Conservation (phyloP, 2,329 filamentous ascomycete species). For the Xylariales sp. region DNA sequence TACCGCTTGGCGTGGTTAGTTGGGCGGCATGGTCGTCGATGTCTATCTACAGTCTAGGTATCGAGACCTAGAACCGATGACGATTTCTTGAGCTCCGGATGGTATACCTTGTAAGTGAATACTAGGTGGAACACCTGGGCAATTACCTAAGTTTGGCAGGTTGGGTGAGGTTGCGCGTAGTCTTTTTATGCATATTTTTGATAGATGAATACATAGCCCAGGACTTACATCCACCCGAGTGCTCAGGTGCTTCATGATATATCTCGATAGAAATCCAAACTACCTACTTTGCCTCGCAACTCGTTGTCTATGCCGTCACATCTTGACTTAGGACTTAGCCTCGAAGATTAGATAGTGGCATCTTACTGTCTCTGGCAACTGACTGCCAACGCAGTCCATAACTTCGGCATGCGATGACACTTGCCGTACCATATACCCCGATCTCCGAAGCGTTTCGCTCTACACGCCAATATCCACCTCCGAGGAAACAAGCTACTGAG, state of each 20-base stretch:
- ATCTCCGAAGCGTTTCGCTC: too few relatives aligned
- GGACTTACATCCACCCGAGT: not conserved
- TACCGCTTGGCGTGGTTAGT: not conserved
- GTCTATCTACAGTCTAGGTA: not conserved
- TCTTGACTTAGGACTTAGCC: not conserved
- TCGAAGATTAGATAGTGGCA: not conserved
- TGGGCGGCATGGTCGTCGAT: constrained; percentile 13
- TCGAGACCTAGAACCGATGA: constrained; percentile 19
- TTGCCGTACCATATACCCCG: too few relatives aligned
- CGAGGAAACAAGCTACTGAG: too few relatives aligned
- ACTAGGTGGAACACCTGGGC: not conserved
- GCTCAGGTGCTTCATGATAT: too few relatives aligned
- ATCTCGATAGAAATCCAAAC: too few relatives aligned
- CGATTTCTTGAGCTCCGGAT: constrained; percentile 21
- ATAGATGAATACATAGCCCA: not conserved
- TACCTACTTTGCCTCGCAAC: too few relatives aligned
- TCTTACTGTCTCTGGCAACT: not conserved
- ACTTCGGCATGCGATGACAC: not conserved
- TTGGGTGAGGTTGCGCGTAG: too few relatives aligned
- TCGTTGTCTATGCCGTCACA: too few relatives aligned
- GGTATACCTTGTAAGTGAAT: constrained; percentile 21
- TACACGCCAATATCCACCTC: not conserved
- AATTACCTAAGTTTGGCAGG: not conserved
- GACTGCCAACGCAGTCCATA: not conserved
- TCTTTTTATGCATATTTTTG: not conserved